phyloP scores from a whole-genome alignment of 441 rosid genomes.

The Adansonia madagascariensis region DNA sequence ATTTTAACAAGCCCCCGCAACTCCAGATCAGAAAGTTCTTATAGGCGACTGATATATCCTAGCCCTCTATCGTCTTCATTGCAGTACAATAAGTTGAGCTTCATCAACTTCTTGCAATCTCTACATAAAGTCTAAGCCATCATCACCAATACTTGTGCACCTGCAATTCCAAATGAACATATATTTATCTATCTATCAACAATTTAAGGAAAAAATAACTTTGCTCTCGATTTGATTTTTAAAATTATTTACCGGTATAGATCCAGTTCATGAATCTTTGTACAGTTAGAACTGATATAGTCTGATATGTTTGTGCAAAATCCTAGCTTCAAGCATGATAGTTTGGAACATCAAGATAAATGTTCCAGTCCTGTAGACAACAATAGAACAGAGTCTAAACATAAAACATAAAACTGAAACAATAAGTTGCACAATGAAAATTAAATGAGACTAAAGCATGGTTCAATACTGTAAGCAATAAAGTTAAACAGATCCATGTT shows the following conservation, averaged over 20 bases:
- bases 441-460: neutral
- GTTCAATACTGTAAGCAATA: too few species aligned
- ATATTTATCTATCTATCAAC: slow-evolving; percentile 16
- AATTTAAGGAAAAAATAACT: neutral
- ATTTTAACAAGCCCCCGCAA: slow-evolving; percentile 61
- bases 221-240: slow-evolving; percentile 12
- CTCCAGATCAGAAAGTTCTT: slow-evolving; percentile 69
- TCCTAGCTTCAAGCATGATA: slow-evolving; percentile 69
- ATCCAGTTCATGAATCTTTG: slow-evolving; percentile 70
- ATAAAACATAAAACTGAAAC: slow-evolving; percentile 18
- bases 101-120: slow-evolving; percentile 78
- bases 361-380: slow-evolving; percentile 65
- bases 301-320: slow-evolving; percentile 70
- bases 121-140: slow-evolving; percentile 66
- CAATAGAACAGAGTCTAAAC: slow-evolving; percentile 14
- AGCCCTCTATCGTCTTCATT: slow-evolving; percentile 62
- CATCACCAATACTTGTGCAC: slow-evolving; percentile 70
- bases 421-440: slow-evolving; percentile 11
- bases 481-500: too few species aligned
- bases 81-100: slow-evolving; percentile 82
- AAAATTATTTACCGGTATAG: slow-evolving; percentile 66
- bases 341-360: slow-evolving; percentile 69
- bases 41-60: slow-evolving; percentile 50
- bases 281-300: slow-evolving; percentile 65
- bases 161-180: slow-evolving; percentile 41